Evolutionary conservation across 495 filamentous ascomycete species (phyloP), one percentile per base, ranked within the genome.

Genomic region (Lasiosphaeria hispida): DNA sequence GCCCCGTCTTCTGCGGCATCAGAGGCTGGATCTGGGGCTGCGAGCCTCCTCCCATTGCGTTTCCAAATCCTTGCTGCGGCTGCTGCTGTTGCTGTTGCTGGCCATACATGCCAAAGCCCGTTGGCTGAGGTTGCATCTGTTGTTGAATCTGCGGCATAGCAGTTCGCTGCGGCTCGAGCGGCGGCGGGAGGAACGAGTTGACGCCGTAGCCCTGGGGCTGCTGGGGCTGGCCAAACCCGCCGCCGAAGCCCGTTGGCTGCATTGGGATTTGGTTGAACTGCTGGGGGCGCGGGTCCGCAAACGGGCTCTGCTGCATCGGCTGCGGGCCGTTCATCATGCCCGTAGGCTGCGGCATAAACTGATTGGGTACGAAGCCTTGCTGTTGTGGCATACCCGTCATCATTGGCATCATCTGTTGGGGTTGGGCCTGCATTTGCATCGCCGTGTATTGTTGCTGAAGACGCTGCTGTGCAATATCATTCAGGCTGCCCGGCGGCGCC

Each of bases 1-100:
- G 95, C 0, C 94, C 94, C 2, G 94, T 98, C 78, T 92, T 87
- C 72, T 98, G 94, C 35, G 94, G 86, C 47, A 85, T 71, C 55
- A 98, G 75, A 75, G 85, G 68, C 59, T 75, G 72, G 52, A 68
- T 53, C 14, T 56, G 65, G 18, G 61, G 54, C 48, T 55, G 37
- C 34, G 60, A 37, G 9, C 55, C 55, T 2, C 45, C 57, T 11
- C 37, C 63, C 55, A 62, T 63, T 7, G 45, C 37, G 43, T 49
- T 61, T 39, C 75, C 73, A 71, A 87, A 69, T 6, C 75, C 80
- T 8, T 81, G 83, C 14, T 67, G 70, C 61, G 81, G 83, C 36
- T 83, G 81, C 59, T 83, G 75, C 57, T 85, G 64, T 17, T 81
- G 75, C 3, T 80, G 75, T 7, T 78, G 79, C 15, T 83, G 71